These are phyloP conservation scores for Hortiboletus flavorubellus DNA, from an alignment of 768 basidiomycete species.

Conservation along the genomic window DNA sequence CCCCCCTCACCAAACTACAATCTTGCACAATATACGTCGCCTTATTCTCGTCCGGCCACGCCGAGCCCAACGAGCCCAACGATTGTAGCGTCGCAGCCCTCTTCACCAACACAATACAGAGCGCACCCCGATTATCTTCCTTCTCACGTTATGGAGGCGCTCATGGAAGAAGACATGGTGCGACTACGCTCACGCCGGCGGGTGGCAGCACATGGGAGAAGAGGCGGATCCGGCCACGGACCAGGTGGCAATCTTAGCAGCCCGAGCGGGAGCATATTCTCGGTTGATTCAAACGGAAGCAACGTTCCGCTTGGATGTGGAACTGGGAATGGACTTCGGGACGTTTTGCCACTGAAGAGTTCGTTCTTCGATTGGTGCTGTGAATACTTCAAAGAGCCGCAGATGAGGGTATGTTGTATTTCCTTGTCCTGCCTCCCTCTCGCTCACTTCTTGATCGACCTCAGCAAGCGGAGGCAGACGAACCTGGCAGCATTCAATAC, in stretches of 20 bases:
- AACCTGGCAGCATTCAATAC: constrained; percentile 90
- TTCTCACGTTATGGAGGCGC: constrained; percentile 79
- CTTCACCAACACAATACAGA: constrained; percentile 34
- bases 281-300: constrained; percentile 64
- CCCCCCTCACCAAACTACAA: constrained; percentile 81
- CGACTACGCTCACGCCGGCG: constrained; percentile 70
- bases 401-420: constrained; percentile 79
- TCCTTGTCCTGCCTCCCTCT: neutral
- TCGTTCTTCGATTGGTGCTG: constrained; percentile 93
- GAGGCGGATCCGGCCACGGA: constrained; percentile 38
- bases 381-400: constrained; percentile 97
- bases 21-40: constrained; percentile 71
- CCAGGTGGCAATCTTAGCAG: constrained; percentile 50
- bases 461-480: constrained; percentile 92
- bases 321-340: constrained; percentile 76
- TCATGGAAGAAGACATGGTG: constrained; percentile 96
- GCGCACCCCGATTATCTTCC: constrained; percentile 57
- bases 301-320: constrained; percentile 75
- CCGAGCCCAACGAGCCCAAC: constrained; percentile 30
- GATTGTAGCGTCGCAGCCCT: constrained; percentile 25
- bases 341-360: constrained; percentile 87
- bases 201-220: constrained; percentile 37
- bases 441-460: constrained; percentile 13
- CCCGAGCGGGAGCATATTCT: constrained; percentile 74
- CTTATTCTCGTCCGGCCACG: constrained; percentile 59